These are phyloP conservation scores for Linnemannia schmuckeri DNA, from an alignment of 192 early-diverging fungal genomes.

Conservation along the genomic window DNA sequence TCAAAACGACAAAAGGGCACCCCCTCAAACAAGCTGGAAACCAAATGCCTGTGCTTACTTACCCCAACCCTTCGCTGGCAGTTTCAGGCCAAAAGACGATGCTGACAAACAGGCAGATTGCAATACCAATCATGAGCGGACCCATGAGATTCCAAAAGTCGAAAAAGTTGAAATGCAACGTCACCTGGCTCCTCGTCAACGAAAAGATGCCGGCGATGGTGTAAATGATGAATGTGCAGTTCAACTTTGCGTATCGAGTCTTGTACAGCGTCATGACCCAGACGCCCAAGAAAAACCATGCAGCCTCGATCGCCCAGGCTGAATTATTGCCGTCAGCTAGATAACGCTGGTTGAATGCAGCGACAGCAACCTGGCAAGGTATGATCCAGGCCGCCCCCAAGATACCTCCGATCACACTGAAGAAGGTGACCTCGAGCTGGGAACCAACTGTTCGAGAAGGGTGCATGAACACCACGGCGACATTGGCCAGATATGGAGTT, in stretches of 20 bases:
- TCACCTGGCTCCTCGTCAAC: slow-evolving; percentile 37
- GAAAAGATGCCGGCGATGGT: slow-evolving; percentile 62
- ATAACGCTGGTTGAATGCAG: slow-evolving; percentile 50
- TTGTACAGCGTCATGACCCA: slow-evolving; percentile 56
- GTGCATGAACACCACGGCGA: slow-evolving; percentile 62
- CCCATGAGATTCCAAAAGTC: slow-evolving; percentile 48
- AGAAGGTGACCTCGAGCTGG: slow-evolving; percentile 63
- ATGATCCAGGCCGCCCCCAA: slow-evolving; percentile 54
- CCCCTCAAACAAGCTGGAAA: not conserved
- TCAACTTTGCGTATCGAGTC: slow-evolving; percentile 59
- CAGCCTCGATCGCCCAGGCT: slow-evolving; percentile 45
- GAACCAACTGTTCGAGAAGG: slow-evolving; percentile 63
- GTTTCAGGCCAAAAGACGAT: slow-evolving; percentile 64
- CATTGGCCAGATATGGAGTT: slow-evolving; percentile 39
- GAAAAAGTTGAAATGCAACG: slow-evolving; percentile 17
- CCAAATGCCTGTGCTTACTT: slow-evolving; percentile 23
- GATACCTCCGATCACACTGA: slow-evolving; percentile 55
- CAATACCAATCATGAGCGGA: slow-evolving; percentile 58
- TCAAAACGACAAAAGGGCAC: not conserved
- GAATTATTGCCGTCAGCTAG: slow-evolving; percentile 25
- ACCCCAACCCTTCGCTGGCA: slow-evolving; percentile 65
- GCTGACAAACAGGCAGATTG: slow-evolving; percentile 57
- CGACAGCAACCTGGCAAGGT: slow-evolving; percentile 45
- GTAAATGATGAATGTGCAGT: slow-evolving; percentile 59
- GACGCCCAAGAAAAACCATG: slow-evolving; percentile 61